These are phyloP conservation scores for Lactarius quietus DNA, from an alignment of 768 basidiomycete genomes.

Conservation along the genomic window DNA sequence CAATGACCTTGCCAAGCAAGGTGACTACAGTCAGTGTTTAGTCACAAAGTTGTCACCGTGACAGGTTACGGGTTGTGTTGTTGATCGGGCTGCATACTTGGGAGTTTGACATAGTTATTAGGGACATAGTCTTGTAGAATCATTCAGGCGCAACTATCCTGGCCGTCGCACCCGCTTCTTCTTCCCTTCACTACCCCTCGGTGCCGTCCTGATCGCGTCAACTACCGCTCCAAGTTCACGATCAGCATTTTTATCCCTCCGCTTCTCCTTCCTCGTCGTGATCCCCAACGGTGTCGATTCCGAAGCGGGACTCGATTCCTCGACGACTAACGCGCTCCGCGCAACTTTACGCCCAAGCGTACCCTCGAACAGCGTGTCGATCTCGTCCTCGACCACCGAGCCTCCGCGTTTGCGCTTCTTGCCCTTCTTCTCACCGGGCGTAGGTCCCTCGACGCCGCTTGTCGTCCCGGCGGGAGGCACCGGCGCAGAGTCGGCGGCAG, in stretches of 20 bases:
- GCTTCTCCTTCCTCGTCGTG: background rate
- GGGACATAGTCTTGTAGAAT: too few relatives aligned
- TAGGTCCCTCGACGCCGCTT: background rate
- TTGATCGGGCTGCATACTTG: too few relatives aligned
- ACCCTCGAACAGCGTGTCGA: constrained; percentile 66
- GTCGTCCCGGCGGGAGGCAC: background rate
- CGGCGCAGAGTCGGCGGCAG: background rate
- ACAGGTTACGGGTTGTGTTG: too few relatives aligned
- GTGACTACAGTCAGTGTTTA: too few relatives aligned
- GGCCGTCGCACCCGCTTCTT: constrained; percentile 34
- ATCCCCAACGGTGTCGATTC: background rate
- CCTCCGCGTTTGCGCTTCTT: constrained; percentile 49
- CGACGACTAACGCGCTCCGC: constrained; percentile 43
- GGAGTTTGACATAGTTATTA: too few relatives aligned
- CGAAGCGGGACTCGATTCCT: background rate
- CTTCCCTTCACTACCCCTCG: constrained; percentile 41
- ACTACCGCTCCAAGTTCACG: constrained; percentile 47
- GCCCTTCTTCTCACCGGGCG: constrained; percentile 9
- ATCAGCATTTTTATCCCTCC: constrained; percentile 29
- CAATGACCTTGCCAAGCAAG: too few relatives aligned
- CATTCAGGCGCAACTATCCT: background rate
- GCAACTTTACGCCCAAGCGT: constrained; percentile 56
- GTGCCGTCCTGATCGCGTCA: constrained; percentile 57
- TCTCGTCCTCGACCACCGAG: constrained; percentile 69
- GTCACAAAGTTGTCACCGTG: too few relatives aligned